phyloP scores from a whole-genome alignment of 495 filamentous ascomycete species.

The Talaromyces thailandensis region DNA sequence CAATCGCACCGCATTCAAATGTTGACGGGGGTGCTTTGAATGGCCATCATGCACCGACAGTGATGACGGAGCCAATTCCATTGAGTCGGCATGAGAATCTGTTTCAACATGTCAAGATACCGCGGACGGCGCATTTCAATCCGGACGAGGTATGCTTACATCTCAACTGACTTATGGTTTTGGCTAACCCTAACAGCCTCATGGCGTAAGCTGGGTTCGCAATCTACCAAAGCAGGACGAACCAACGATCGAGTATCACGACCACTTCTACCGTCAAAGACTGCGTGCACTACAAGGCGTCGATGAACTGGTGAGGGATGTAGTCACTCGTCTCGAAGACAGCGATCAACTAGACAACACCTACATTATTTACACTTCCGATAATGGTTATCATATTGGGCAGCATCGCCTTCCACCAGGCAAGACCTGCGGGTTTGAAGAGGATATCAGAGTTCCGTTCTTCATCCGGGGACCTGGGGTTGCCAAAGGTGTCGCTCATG shows the following conservation, averaged over 20 bases:
- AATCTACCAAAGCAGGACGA: constrained; percentile 41
- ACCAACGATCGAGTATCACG: constrained; percentile 52
- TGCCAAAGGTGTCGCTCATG: constrained; percentile 27
- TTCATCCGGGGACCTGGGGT: constrained; percentile 52
- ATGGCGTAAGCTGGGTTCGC: constrained; percentile 55
- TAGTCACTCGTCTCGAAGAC: constrained; percentile 43
- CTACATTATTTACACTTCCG: constrained; percentile 62
- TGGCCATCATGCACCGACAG: constrained; percentile 9
- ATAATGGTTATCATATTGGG: constrained; percentile 70
- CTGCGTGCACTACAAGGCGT: constrained; percentile 57
- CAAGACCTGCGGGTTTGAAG: constrained; percentile 63
- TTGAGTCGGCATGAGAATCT: constrained; percentile 26
- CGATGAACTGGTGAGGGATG: constrained; percentile 56
- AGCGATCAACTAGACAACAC: constrained; percentile 53
- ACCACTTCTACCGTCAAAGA: constrained; percentile 57
- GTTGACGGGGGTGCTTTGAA: constrained; percentile 23
- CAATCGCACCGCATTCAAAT: constrained; percentile 59
- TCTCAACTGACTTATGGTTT: constrained; percentile 16
- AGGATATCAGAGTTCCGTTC: constrained; percentile 66
- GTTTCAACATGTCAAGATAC: constrained; percentile 29
- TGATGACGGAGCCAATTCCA: constrained; percentile 46
- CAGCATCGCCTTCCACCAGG: constrained; percentile 65
- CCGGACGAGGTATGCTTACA: constrained; percentile 33
- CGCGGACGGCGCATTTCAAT: constrained; percentile 30
- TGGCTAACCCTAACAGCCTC: constrained; percentile 50